Evolutionary conservation across 495 filamentous ascomycete genomes (phyloP).

Genomic region (Penicillium steckii): DNA sequence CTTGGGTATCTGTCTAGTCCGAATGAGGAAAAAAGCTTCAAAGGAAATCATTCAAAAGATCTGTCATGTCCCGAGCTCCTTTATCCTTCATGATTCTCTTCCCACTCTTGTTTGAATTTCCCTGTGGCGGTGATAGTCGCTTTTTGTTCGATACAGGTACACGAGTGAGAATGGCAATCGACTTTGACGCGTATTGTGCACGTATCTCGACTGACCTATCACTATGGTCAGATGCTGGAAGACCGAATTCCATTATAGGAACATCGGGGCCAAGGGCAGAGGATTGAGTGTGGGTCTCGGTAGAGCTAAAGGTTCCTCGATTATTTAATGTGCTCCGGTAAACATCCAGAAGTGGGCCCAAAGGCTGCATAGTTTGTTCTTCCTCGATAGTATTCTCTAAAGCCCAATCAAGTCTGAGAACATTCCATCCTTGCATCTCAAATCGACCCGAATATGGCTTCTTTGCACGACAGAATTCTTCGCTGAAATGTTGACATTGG

Average conservation of each 20-base stretch:
- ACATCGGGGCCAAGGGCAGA: neutral
- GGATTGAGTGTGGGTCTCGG: neutral
- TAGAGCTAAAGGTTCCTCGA: neutral
- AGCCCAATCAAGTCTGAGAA: neutral
- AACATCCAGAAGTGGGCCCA: neutral
- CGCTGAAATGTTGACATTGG: slow-evolving; percentile 17
- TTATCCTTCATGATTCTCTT: neutral
- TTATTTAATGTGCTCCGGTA: neutral
- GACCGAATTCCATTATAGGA: neutral
- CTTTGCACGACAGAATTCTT: neutral
- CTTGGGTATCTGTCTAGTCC: neutral
- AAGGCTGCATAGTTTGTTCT: neutral
- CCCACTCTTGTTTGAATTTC: neutral
- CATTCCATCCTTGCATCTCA: neutral
- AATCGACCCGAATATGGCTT: neutral
- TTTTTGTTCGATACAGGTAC: neutral
- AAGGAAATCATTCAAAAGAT: neutral
- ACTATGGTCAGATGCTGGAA: neutral
- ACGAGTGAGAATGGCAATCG: neutral
- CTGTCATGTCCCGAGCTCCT: neutral
- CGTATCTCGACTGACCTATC: neutral
- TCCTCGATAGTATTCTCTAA: neutral
- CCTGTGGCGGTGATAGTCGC: neutral
- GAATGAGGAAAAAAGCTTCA: neutral
- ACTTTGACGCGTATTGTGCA: neutral